Conservation (phyloP, 2,329 filamentous ascomycete species). For the Escovopsis weberi region DNA sequence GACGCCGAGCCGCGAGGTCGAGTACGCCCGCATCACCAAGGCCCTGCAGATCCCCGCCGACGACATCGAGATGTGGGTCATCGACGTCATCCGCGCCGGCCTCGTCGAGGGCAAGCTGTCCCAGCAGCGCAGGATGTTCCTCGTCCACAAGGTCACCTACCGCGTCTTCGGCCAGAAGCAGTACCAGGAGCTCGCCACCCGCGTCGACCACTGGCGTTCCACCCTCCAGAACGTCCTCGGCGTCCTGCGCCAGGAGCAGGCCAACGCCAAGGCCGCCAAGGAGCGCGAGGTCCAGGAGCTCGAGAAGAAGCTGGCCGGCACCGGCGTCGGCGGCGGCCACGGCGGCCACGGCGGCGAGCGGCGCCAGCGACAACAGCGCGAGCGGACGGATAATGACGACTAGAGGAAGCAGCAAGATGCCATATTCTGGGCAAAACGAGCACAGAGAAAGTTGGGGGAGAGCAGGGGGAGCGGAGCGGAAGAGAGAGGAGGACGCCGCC, state of each 20-base stretch:
- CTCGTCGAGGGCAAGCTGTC: conserved; percentile 94
- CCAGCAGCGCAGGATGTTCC: conserved; percentile 82
- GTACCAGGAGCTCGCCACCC: conserved; percentile 85
- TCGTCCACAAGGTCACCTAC: conserved; percentile 92
- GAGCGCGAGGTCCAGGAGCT: conserved; percentile 62
- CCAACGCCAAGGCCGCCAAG: conserved; percentile 60
- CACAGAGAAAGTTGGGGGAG: conserved; percentile 4
- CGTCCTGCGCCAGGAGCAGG: conserved; percentile 68
- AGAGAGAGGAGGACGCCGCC: conserved; percentile 3
- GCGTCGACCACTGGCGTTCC: conserved; percentile 81
- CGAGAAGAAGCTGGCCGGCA: conserved; percentile 48
- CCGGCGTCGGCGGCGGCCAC: conserved; percentile 19
- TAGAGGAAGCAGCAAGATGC: conserved; percentile 15
- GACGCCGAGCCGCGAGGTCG: conserved; percentile 70
- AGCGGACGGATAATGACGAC: conserved; percentile 43
- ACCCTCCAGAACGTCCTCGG: conserved; percentile 65
- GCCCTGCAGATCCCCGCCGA: conserved; percentile 68
- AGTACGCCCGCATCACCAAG: conserved; percentile 72
- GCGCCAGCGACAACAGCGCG: conserved; percentile 19
- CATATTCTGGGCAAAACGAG: conserved; percentile 5
- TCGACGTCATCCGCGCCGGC: conserved; percentile 90
- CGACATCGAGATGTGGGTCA: conserved; percentile 96
- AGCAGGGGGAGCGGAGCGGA: conserved; percentile 7
- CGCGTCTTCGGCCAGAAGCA: conserved; percentile 96
- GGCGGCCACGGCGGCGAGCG: conserved; percentile 16